phyloP scores from a whole-genome alignment of 305 asterid species.

The Ilex paraguariensis region DNA sequence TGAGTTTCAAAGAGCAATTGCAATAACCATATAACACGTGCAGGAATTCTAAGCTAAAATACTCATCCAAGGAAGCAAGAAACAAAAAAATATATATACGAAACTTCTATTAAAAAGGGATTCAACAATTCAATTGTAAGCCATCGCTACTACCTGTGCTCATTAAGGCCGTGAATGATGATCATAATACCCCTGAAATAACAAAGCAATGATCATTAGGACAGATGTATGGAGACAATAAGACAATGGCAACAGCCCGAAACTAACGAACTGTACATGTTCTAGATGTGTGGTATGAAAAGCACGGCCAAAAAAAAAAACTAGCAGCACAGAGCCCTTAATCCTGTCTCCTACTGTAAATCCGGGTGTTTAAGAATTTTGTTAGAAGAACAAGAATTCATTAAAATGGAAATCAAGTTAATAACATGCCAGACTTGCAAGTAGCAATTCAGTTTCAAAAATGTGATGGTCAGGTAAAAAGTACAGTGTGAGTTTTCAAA shows the following conservation, averaged over 20 bases:
- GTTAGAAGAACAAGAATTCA: not conserved
- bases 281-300: conserved; percentile 5
- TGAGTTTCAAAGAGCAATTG: no score
- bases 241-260: conserved; percentile 9
- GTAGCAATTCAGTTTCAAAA: not conserved
- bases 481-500: no score
- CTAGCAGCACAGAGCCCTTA: conserved; percentile 20
- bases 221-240: not conserved
- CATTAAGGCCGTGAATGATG: conserved; percentile 93
- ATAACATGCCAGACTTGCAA: not conserved
- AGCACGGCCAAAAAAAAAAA: conserved; percentile 15
- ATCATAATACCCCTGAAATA: conserved; percentile 77
- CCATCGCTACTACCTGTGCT: conserved; percentile 55
- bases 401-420: not conserved
- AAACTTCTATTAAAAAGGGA: no score
- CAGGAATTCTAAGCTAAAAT: not conserved
- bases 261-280: conserved; percentile 4
- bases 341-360: conserved; percentile 11
- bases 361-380: conserved; percentile 15
- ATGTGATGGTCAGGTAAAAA: not conserved
- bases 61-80: not conserved
- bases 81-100: not conserved
- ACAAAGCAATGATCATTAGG: conserved; percentile 10
- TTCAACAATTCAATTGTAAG: not conserved
- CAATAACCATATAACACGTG: not conserved